Base-by-base conservation (phyloP, 1,139 yeast genomes). In the Suhomyces atakaporum region DNA sequence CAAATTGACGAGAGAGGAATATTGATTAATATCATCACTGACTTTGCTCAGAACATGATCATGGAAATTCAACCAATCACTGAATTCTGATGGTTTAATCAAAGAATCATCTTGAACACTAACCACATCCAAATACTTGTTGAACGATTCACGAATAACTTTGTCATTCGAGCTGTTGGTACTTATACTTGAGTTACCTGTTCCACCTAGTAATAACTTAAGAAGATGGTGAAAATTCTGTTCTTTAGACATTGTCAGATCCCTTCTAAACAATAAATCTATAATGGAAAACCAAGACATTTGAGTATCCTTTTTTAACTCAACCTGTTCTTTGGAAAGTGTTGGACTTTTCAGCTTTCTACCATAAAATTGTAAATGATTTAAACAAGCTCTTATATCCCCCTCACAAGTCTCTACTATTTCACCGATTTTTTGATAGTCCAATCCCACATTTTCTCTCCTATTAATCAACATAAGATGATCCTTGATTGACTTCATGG, bases 311-410 rank as follows among this genome's bases (percentile, higher is more conserved):
- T 80, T 81, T 23, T 59, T 56, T 13, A 31, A 9, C 10, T 19
- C 10, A 8, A 29, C 40, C 31, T 20, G 4, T 38, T 29, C 15
- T 6, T 8, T 16, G 14, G 7, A 7, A 7, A n/a, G 3, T 7
- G 5, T 11, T 7, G 29, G 16, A 7, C 22, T 38, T 25, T 39
- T 58, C 50, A 36, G 54, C 53, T 38, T 50, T 40, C 49, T 47
- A 11, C 74, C 66, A 36, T 73, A 75, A 52, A 90, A 89, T 51
- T 92, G 98, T 27, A 92, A 60, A 50, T 84, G 77, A 54, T 92
- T 92, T 32, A 92, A 69, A 55, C 96, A 84, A 24, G 90, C 87
- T 48, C 98, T 68, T 21, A 92, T 71, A 60, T 92, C 98, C 28
- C 89, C 88, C 44, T 87, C 92, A 33, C 92, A 78, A 2, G 79